Conservation (phyloP, 169 alveolate genomes). For the Eimeria maxima region DNA sequence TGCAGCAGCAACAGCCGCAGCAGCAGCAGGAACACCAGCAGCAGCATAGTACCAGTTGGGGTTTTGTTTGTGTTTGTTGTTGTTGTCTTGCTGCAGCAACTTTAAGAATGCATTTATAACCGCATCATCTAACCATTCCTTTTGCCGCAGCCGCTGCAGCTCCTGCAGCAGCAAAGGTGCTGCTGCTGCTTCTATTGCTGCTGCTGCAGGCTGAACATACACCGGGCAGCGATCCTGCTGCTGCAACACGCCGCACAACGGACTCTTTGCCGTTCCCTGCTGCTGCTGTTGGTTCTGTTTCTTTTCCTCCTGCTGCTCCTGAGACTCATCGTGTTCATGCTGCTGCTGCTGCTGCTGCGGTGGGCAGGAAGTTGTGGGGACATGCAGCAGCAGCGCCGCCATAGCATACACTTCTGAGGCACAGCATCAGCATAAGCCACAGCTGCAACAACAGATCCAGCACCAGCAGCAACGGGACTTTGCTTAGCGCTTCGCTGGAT, state of each 20-base stretch:
- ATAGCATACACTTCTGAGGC: slow-evolving; percentile 35
- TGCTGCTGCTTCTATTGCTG: slow-evolving; percentile 50
- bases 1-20: slow-evolving; percentile 35
- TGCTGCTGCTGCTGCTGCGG: slow-evolving; percentile 28
- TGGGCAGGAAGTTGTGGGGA: background rate
- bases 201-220: slow-evolving; percentile 37
- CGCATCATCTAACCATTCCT: slow-evolving; percentile 6
- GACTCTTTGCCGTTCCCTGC: background rate
- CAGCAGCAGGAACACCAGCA: background rate
- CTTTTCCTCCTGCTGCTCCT: no score
- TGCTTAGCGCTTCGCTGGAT: background rate
- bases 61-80: background rate
- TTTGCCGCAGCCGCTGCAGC: slow-evolving; percentile 36
- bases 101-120: slow-evolving; percentile 24
- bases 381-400: slow-evolving; percentile 36
- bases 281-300: slow-evolving; percentile 19
- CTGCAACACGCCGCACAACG: slow-evolving; percentile 51
- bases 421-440: slow-evolving; percentile 43
- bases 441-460: background rate
- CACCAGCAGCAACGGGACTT: background rate
- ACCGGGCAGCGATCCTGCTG: background rate
- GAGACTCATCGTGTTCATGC: background rate
- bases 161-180: slow-evolving; percentile 56
- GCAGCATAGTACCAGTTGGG: background rate
- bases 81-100: background rate